These are phyloP conservation scores for Immersiella caudata DNA, from an alignment of 495 filamentous ascomycete species.

Conservation along the genomic window DNA sequence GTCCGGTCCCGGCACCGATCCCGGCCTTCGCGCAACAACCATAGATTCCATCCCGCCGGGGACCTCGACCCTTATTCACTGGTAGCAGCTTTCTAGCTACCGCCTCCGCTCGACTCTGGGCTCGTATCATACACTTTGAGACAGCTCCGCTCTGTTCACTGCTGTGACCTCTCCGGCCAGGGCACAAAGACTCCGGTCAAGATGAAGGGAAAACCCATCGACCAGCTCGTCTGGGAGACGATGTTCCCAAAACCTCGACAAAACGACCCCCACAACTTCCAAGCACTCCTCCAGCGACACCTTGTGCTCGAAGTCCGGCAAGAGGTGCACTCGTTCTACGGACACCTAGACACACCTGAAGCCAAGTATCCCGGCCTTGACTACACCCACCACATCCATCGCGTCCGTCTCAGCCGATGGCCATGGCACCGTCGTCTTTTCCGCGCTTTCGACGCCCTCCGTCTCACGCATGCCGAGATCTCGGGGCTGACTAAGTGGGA, in stretches of 20 bases:
- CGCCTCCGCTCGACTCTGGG: neutral
- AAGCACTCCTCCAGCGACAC: slow-evolving; percentile 56
- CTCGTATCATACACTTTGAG: neutral
- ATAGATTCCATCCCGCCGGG: neutral
- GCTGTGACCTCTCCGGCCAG: neutral
- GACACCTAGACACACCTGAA: slow-evolving; percentile 79
- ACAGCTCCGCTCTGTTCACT: neutral
- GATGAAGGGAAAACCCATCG: slow-evolving; percentile 58
- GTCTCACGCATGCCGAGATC: slow-evolving; percentile 78
- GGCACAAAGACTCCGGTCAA: slow-evolving; percentile 24
- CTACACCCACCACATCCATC: slow-evolving; percentile 79
- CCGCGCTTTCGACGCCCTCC: slow-evolving; percentile 75
- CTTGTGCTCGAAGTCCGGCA: slow-evolving; percentile 88
- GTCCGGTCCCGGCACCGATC: slow-evolving; percentile 7
- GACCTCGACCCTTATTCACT: slow-evolving; percentile 6
- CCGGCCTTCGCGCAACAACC: neutral
- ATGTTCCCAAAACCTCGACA: slow-evolving; percentile 57
- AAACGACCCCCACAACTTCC: slow-evolving; percentile 56
- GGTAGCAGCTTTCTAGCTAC: neutral
- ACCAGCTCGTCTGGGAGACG: slow-evolving; percentile 57
- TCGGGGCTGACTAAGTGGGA: slow-evolving; percentile 83
- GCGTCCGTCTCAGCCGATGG: slow-evolving; percentile 80
- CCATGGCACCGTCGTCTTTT: slow-evolving; percentile 81
- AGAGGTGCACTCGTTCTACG: slow-evolving; percentile 84
- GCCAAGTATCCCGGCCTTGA: slow-evolving; percentile 90